Base-by-base conservation (phyloP, 2,329 filamentous ascomycete species). In the Aspergillus sp. region DNA sequence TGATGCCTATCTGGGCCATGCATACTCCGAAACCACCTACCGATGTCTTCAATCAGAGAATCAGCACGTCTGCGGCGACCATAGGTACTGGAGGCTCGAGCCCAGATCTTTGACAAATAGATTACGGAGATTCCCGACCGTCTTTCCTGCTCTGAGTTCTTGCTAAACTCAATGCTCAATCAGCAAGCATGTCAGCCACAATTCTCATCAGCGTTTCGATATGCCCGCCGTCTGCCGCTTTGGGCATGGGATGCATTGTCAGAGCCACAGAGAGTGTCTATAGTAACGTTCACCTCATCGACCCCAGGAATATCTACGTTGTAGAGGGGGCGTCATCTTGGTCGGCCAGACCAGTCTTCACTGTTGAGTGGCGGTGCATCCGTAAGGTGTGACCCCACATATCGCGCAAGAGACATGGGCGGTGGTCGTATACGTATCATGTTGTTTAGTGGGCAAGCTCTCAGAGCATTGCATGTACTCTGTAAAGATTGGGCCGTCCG, bases 1-100 rank as follows among this genome's bases (percentile, higher is more conserved):
- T 46, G 55, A 57, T 57, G 48, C 47, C 55, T 52, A 31, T 52
- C 38, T 52, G 17, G 55, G 55, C 45, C 34, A 41, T 41, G 34
- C 15, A 41, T 41, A 41, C 9, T 41, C 11, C 11, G 34, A 3
- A 41, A 41, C 34, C 34, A 41, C 11, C 34, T 41, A 41, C 11
- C 11, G 34, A 28, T 28, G 25, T 41, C 34, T 41, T 15, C 34
- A 11, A 41, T 41, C 34, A 41, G 13, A 15, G 34, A 41, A 41
- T 41, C 34, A 41, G 11, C 4, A 41, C 2, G 34, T 41, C 34
- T 4, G 34, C 34, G 4, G 15, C 34, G 34, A 15, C 34, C 9
- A 17, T 41, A 41, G 9, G 9, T 15, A 11, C 11, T 41, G 34
- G 9, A 13, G 15, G 34, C 15, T 38, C 34, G 34, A 38, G 34